Base-by-base conservation (phyloP, 768 basidiomycete species). In the Baorangia bicolor region DNA sequence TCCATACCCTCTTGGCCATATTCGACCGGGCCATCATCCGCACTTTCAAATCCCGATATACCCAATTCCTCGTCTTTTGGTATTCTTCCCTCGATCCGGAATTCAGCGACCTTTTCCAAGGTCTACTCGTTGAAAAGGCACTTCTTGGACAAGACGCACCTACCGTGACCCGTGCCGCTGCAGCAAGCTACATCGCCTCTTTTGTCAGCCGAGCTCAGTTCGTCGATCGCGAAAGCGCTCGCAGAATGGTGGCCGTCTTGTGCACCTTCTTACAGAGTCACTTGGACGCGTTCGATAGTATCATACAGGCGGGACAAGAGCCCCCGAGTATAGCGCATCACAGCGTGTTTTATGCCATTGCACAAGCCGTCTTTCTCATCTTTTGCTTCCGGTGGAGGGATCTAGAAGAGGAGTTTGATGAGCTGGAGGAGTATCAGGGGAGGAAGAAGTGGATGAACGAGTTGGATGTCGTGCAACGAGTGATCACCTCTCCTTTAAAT, bases 301-400 rank as follows among this genome's bases (percentile, higher is more conserved):
- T 76, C 23, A 51, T 81, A 9, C 72, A 75, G 18, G 71, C 71
- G 6, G 78, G 77, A 9, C 60, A 62, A 30, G 67, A 60, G 47
- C 69, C 60, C 45, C 65, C 67, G 2, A 66, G 64, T 35, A 72
- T 74, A 45, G 68, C 72, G 6, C 75, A 78, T n/a, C 75, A 88
- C 62, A 83, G 81, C 27, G 82, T 96, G 20, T 98, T 98, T 68
- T 98, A 98, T 69, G 94, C 95, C 2, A 88, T 96, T 31, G 75
- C 86, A 0, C 97, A 98, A 66, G 88, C 95, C 0, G 84, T 94
- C 11, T 95, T 99, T 69, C 80, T 98, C 59, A 93, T 99, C 59
- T 99, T 99, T 71, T 98, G 97, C 71, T 99, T 98, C 74, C 79
- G 97, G 12, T 98, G 96, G 96, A 77, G 92, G 57, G 97, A 98